phyloP scores from a whole-genome alignment of 192 early-diverging fungal genomes.

The Coemansia sp. region DNA sequence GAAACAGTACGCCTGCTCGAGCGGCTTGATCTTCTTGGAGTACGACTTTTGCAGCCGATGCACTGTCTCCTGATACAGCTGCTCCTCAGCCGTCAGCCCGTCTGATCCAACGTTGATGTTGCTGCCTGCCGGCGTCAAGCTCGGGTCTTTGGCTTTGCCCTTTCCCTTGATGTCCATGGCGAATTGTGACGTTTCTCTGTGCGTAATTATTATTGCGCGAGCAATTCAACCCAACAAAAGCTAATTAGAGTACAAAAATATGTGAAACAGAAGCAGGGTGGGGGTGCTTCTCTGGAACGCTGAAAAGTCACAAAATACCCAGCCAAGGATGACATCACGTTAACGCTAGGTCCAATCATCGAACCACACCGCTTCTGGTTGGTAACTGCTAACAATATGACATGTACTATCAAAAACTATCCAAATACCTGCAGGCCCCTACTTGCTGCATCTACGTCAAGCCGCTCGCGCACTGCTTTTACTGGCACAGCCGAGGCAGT shows the following conservation, averaged over 20 bases:
- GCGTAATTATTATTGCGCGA: not conserved
- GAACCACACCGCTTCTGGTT: not conserved
- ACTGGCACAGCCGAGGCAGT: not conserved
- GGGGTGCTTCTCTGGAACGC: not conserved
- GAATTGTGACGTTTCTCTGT: constrained; percentile 20
- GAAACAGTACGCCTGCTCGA: constrained; percentile 73
- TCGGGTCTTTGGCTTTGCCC: constrained; percentile 29
- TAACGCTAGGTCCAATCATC: not conserved
- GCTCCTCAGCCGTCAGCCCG: constrained; percentile 46
- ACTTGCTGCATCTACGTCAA: constrained; percentile 18
- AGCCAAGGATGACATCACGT: not conserved
- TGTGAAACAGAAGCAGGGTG: not conserved
- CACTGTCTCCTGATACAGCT: constrained; percentile 58
- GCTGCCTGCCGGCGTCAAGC: constrained; percentile 13
- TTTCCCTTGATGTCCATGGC: not conserved
- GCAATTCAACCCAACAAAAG: not conserved
- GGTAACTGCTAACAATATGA: not conserved
- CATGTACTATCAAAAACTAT: not conserved
- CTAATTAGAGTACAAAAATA: not conserved
- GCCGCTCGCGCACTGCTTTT: constrained; percentile 23
- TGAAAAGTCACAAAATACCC: not conserved
- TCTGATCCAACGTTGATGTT: constrained; percentile 28
- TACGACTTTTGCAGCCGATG: constrained; percentile 68
- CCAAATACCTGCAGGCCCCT: not conserved
- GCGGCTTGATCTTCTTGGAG: constrained; percentile 66